Conservation (phyloP, 1,284 basidiomycete species). For the Leucoagaricus sp. region DNA sequence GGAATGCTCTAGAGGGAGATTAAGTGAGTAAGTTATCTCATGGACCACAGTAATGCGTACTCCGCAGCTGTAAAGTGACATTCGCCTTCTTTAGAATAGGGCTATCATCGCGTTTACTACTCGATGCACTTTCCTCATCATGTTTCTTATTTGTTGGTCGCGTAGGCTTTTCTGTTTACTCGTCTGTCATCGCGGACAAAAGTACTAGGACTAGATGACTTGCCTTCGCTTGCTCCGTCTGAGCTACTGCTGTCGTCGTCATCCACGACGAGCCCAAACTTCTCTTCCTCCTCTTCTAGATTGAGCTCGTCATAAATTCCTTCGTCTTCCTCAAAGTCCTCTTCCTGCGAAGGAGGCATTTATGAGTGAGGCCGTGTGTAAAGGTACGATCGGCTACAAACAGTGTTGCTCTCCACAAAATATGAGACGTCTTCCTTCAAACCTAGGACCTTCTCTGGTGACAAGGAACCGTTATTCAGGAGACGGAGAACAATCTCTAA, state of each 20-base stretch:
- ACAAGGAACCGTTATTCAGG: conserved; percentile 91
- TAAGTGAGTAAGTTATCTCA: background rate
- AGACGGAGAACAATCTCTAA: conserved; percentile 94
- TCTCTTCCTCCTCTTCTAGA: conserved; percentile 96
- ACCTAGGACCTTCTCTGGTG: conserved; percentile 78
- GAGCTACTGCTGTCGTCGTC: conserved; percentile 73
- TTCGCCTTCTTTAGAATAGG: conserved; percentile 77
- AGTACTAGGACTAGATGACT: conserved; percentile 14
- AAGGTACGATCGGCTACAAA: conserved; percentile 44
- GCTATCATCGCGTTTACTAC: conserved; percentile 73
- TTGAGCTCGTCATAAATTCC: conserved; percentile 98
- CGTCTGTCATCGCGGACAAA: background rate
- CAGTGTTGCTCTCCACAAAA: conserved; percentile 96
- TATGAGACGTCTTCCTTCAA: conserved; percentile 97
- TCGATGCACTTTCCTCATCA: conserved; percentile 72
- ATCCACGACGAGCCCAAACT: conserved; percentile 79
- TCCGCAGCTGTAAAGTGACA: conserved; percentile 62
- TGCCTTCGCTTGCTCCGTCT: conserved; percentile 75
- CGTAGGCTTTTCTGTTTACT: conserved; percentile 61
- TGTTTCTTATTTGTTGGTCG: conserved; percentile 71
- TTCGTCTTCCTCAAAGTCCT: conserved; percentile 97
- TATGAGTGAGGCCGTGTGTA: conserved; percentile 20
- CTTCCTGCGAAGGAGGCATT: conserved; percentile 63
- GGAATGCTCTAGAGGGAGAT: conserved; percentile 42
- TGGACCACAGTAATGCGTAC: conserved; percentile 30